These are phyloP conservation scores for Hanseniaspora vineae DNA, from an alignment of 805 yeast species.

Conservation along the genomic window DNA sequence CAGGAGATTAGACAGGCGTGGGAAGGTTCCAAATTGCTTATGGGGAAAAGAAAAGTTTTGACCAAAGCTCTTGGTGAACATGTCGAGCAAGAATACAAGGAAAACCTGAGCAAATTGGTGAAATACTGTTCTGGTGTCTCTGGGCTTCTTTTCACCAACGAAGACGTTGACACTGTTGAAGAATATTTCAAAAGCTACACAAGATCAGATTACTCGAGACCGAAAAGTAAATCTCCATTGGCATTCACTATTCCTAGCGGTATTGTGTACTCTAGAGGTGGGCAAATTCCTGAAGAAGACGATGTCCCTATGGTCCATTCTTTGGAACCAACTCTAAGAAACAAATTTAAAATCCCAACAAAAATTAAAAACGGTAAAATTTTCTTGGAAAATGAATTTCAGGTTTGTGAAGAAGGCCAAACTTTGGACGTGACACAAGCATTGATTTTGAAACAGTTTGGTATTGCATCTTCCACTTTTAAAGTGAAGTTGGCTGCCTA, in stretches of 20 bases:
- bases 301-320: conserved; percentile 97
- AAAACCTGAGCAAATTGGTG: conserved; percentile 60
- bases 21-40: conserved; percentile 76
- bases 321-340: conserved; percentile 84
- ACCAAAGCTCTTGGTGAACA: conserved; percentile 86
- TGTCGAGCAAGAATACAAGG: conserved; percentile 82
- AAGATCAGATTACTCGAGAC: conserved; percentile 77
- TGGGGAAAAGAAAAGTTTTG: conserved; percentile 89
- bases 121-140: conserved; percentile 60
- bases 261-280: conserved; percentile 87
- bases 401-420: conserved; percentile 72
- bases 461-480: conserved; percentile 87
- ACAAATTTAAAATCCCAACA: conserved; percentile 82
- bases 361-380: conserved; percentile 83
- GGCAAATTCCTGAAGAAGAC: conserved; percentile 77
- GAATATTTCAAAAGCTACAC: conserved; percentile 74
- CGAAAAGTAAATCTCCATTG: conserved; percentile 74
- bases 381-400: conserved; percentile 57
- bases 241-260: conserved; percentile 84
- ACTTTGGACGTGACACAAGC: conserved; percentile 82
- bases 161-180: conserved; percentile 73
- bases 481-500: conserved; percentile 69
- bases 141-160: conserved; percentile 84
- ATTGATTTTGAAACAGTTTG: conserved; percentile 83
- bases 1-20: conserved; percentile 89